A percentile compares a stretch with the other conserved stretches of the same genome.
Evolutionary conservation across 139 green algal species (phyloP).

Genomic region (Tetratostichococcus sp.): DNA sequence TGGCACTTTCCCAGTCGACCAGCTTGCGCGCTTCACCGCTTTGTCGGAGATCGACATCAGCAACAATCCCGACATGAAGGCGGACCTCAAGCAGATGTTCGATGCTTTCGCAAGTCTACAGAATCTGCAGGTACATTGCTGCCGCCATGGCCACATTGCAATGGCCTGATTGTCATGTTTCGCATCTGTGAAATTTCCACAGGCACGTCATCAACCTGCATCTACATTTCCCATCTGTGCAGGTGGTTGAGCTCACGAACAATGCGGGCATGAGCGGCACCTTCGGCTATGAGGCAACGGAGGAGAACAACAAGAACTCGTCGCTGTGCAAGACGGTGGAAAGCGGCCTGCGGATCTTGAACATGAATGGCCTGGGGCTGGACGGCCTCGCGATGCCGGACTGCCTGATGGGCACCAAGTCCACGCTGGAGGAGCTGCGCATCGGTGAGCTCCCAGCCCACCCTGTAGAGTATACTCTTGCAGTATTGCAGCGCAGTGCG

Average conservation of each 20-base stretch:
- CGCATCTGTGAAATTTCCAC: too few relatives aligned
- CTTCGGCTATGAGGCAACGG: background rate
- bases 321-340: background rate
- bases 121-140: background rate
- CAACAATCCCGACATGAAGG: background rate
- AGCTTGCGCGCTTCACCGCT: background rate
- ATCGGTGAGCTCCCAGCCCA: background rate
- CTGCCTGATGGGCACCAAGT: background rate
- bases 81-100: background rate
- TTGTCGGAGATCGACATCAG: background rate
- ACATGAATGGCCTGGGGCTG: background rate
- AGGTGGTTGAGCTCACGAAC: background rate
- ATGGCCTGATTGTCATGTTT: too few relatives aligned
- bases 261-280: constrained; percentile 1
- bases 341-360: background rate
- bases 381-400: background rate
- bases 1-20: background rate
- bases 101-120: background rate
- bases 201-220: too few relatives aligned
- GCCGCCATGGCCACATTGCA: too few relatives aligned
- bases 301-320: background rate
- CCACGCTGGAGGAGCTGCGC: background rate
- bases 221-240: too few relatives aligned
- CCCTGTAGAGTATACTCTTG: too few relatives aligned
- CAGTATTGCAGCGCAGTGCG: too few relatives aligned